phyloP scores from a whole-genome alignment of 2,329 filamentous ascomycete genomes.

The Ustilaginoidea virens region DNA sequence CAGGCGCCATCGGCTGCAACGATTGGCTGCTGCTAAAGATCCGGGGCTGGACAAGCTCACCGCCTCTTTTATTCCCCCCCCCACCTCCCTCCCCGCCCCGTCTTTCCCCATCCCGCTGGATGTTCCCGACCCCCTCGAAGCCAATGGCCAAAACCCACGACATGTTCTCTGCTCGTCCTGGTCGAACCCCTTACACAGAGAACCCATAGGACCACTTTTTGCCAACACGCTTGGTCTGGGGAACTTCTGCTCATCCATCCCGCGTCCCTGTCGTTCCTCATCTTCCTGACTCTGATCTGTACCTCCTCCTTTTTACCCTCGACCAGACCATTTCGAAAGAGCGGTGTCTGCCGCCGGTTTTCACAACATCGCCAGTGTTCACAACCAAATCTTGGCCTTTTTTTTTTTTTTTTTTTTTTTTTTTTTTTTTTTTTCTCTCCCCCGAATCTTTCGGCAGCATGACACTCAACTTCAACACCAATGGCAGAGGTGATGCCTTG shows the following conservation, averaged over 20 bases:
- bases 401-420: conserved; percentile 12
- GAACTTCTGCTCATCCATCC: conserved; percentile 1
- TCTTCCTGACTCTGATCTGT: background rate
- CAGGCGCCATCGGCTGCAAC: conserved; percentile 14
- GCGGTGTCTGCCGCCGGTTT: conserved; percentile 26
- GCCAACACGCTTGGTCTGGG: conserved; percentile 4
- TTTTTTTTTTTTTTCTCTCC: background rate
- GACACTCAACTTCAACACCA: conserved; percentile 45
- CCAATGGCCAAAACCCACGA: background rate
- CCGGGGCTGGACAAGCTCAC: conserved; percentile 20
- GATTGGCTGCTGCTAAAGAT: conserved; percentile 20
- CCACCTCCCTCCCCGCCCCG: conserved; percentile 10
- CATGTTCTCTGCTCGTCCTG: conserved; percentile 1
- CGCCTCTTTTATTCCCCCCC: conserved; percentile 19
- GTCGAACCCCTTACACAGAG: conserved; percentile 2
- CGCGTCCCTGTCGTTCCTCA: conserved; percentile 1
- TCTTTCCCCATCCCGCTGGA: conserved; percentile 5
- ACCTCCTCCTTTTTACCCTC: conserved; percentile 6
- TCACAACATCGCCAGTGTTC: conserved; percentile 20
- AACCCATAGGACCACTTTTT: no score
- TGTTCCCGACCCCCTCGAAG: conserved; percentile 3
- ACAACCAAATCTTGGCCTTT: conserved; percentile 15
- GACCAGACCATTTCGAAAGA: conserved; percentile 21
- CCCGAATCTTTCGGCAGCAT: conserved; percentile 22
- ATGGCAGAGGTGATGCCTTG: conserved; percentile 40